Evolutionary conservation across 169 alveolate species (phyloP).

Genomic region (Plasmodium chabaudi): DNA sequence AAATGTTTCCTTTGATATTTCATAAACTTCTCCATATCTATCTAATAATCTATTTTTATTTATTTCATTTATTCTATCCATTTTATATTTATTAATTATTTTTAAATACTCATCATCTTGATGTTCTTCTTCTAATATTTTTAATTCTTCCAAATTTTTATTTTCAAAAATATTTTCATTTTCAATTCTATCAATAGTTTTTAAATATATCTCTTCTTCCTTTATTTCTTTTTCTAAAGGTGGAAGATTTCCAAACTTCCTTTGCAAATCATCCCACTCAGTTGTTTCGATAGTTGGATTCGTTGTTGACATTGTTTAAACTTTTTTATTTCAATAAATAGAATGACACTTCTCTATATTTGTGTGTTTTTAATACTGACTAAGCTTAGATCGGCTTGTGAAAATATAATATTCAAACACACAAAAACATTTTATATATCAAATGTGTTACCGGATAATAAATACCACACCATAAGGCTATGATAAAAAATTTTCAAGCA

Average conservation of each 20-base stretch:
- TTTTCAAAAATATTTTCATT: slow-evolving; percentile 52
- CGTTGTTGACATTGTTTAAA: slow-evolving; percentile 89
- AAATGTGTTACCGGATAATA: too few relatives aligned
- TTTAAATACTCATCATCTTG: slow-evolving; percentile 73
- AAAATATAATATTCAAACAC: too few relatives aligned
- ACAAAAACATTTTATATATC: too few relatives aligned
- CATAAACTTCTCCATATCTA: slow-evolving; percentile 77
- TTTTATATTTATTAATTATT: slow-evolving; percentile 46
- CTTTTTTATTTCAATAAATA: too few relatives aligned
- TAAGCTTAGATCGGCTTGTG: too few relatives aligned
- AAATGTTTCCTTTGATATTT: slow-evolving; percentile 76
- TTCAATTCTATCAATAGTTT: slow-evolving; percentile 73
- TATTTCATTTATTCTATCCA: slow-evolving; percentile 52
- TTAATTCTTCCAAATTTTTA: slow-evolving; percentile 65
- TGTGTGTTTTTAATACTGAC: too few relatives aligned
- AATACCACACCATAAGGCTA: too few relatives aligned
- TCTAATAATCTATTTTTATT: slow-evolving; percentile 55
- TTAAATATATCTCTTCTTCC: slow-evolving; percentile 85
- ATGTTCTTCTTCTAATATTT: slow-evolving; percentile 45
- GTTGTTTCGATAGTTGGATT: slow-evolving; percentile 90
- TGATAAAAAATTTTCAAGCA: too few relatives aligned
- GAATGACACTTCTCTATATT: too few relatives aligned
- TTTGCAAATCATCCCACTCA: slow-evolving; percentile 93
- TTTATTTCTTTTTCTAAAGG: slow-evolving; percentile 85
- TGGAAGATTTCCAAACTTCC: slow-evolving; percentile 90